A percentile compares a stretch with the other conserved stretches of the same genome.
Evolutionary conservation across 1,139 yeast species (phyloP).

Genomic region (Scheffersomyces segobiensis): DNA sequence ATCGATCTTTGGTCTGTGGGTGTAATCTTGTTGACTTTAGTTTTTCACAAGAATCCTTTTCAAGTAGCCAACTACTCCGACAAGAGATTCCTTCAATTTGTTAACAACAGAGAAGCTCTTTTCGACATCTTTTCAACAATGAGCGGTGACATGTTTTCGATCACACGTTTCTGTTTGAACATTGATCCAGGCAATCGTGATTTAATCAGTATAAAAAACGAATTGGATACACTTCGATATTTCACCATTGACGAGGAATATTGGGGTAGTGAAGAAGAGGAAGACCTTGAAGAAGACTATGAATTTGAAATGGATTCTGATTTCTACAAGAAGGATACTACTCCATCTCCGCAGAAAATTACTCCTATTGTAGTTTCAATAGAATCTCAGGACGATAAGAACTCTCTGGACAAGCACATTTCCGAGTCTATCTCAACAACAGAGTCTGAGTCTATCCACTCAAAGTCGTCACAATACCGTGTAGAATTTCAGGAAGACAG

Average conservation of each 20-base stretch:
- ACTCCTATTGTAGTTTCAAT: conserved; percentile 10
- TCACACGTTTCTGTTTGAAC: conserved; percentile 73
- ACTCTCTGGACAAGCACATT: conserved; percentile 5
- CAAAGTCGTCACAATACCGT: conserved; percentile 5
- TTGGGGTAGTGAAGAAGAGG: conserved; percentile 43
- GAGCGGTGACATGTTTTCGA: conserved; percentile 84
- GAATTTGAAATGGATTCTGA: conserved; percentile 21
- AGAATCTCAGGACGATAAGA: conserved; percentile 16
- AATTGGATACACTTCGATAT: conserved; percentile 58
- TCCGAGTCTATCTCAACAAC: conserved; percentile 9
- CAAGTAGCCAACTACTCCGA: conserved; percentile 81
- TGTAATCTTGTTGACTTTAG: conserved; percentile 77
- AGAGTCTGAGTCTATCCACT: conserved; percentile 10
- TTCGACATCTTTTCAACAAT: conserved; percentile 91
- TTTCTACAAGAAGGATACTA: conserved; percentile 12
- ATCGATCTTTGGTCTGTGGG: conserved; percentile 96
- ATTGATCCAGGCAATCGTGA: conserved; percentile 88
- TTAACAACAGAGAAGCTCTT: conserved; percentile 82
- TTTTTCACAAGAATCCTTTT: conserved; percentile 91
- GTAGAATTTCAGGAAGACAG: conserved; percentile 9
- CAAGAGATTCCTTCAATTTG: conserved; percentile 83
- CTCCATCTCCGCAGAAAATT: conserved; percentile 1
- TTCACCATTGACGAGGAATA: conserved; percentile 87
- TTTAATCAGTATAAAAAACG: conserved; percentile 57
- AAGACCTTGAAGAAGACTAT: conserved; percentile 17